Base-by-base conservation (phyloP, 2,329 filamentous ascomycete species). In the Aureobasidium sp. region DNA sequence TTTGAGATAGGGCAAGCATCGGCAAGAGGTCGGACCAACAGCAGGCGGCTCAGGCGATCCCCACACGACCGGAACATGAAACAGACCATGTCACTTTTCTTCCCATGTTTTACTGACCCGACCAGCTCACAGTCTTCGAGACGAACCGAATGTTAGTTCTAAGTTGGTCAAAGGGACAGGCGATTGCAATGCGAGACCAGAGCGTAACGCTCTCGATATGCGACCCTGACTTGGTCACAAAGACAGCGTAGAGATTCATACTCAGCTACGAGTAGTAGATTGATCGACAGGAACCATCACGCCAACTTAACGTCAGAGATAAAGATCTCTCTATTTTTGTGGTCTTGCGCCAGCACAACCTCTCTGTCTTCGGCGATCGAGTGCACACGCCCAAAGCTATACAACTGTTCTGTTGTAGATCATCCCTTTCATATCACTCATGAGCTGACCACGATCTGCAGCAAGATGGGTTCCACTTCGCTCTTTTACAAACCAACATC, bases 241-340 rank as follows among this genome's bases (percentile, higher is more conserved):
- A 41, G 9, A 15, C 46, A 59, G 56, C 34, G 13, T 23, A 29
- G 15, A 50, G 26, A 50, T 36, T 23, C 34, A 39, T 13, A 20
- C 26, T 50, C 46, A 36, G 42, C 44, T 50, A 34, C 15, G 23
- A 58, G 20, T 20, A 20, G 20, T 20, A 20, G 10, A 59, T 13
- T 59, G 56, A 59, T 59, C 56, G 56, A 23, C 56, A 59, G 44
- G 29, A 5, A 32, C 46, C 56, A 59, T n/a, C 36, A n/a, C 52
- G 51, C 9, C 12, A 15, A 44, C 7, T 2, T 27, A 37, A 32
- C 52, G 55, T 58, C 34, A 42, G 32, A 58, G 55, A 58, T 58
- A 58, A 20, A 20, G 26, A 59, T 8, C 15, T 50, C 34, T 50
- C 56, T 59, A 50, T 59, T 44, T 59, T 50, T 50, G n/a, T 13